phyloP scores from a whole-genome alignment of 495 filamentous ascomycete species.

The Hyaloscypha bicolor region DNA sequence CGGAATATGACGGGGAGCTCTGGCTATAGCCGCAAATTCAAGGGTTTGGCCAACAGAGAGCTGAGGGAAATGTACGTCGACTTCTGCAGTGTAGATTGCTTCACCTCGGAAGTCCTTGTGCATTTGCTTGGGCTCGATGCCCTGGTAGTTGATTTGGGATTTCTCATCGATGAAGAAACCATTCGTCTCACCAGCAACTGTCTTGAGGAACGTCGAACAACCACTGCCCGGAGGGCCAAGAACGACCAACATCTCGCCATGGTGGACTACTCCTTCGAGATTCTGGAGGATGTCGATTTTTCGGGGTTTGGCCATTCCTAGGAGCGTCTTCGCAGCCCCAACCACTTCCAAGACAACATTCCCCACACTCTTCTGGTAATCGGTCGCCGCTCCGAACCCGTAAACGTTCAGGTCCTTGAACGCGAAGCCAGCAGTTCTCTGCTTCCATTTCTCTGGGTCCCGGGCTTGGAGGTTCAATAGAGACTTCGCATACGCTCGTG shows the following conservation, averaged over 20 bases:
- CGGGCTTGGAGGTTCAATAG: slow-evolving; percentile 46
- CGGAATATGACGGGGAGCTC: slow-evolving; percentile 62
- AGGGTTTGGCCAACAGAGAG: slow-evolving; percentile 77
- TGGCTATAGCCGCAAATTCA: slow-evolving; percentile 68
- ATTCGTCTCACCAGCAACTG: slow-evolving; percentile 73
- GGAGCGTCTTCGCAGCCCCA: slow-evolving; percentile 13
- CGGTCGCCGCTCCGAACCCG: slow-evolving; percentile 72
- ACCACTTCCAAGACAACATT: slow-evolving; percentile 18
- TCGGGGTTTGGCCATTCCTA: slow-evolving; percentile 38
- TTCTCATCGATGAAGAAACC: slow-evolving; percentile 66
- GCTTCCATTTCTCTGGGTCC: slow-evolving; percentile 40
- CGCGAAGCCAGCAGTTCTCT: slow-evolving; percentile 47
- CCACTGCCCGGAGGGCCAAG: slow-evolving; percentile 73
- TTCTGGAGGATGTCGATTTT: slow-evolving; percentile 74
- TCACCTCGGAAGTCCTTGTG: slow-evolving; percentile 63
- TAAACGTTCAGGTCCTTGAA: slow-evolving; percentile 71
- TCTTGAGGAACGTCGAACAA: slow-evolving; percentile 79
- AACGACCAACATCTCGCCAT: slow-evolving; percentile 79
- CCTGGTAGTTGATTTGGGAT: slow-evolving; percentile 75
- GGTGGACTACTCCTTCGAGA: slow-evolving; percentile 71
- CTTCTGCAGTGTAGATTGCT: slow-evolving; percentile 51
- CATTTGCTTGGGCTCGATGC: slow-evolving; percentile 52
- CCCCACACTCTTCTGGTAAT: slow-evolving; percentile 75
- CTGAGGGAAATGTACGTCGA: slow-evolving; percentile 78
- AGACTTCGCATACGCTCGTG: slow-evolving; percentile 57